Evolutionary conservation across 2,329 filamentous ascomycete species (phyloP).

Genomic region (Scleromitrula shiraiana): DNA sequence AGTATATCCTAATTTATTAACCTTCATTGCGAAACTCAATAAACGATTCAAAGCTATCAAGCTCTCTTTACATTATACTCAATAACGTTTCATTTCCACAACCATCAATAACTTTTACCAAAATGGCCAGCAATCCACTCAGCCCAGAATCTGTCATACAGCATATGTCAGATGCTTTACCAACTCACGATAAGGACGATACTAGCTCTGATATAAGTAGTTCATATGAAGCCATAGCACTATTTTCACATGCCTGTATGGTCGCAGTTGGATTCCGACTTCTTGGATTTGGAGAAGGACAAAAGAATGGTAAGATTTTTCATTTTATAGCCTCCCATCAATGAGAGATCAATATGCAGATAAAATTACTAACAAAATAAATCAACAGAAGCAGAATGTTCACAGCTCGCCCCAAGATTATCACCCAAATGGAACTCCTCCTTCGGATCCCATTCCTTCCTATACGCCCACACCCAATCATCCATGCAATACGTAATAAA

Average conservation of each 20-base stretch:
- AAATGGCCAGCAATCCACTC: conserved; percentile 32
- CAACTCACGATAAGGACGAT: conserved; percentile 44
- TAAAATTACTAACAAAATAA: conserved; percentile 2
- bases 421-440: conserved; percentile 74
- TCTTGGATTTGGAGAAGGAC: conserved; percentile 76
- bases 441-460: conserved; percentile 66
- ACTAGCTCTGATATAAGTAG: conserved; percentile 56
- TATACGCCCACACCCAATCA: conserved; percentile 80
- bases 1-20: not conserved
- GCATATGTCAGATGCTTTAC: conserved; percentile 52
- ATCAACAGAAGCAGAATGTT: conserved; percentile 45
- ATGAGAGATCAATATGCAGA: too few species aligned
- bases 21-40: too few species aligned
- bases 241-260: conserved; percentile 81
- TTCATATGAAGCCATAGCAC: conserved; percentile 73
- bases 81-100: too few species aligned
- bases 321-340: too few species aligned
- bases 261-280: conserved; percentile 71
- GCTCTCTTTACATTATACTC: too few species aligned
- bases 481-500: conserved; percentile 78
- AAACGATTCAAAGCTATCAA: not conserved
- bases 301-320: conserved; percentile 52
- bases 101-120: conserved; percentile 10
- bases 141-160: conserved; percentile 40
- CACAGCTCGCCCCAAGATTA: conserved; percentile 52